phyloP scores from a whole-genome alignment of 768 basidiomycete species.

The Clavaria fumosa region DNA sequence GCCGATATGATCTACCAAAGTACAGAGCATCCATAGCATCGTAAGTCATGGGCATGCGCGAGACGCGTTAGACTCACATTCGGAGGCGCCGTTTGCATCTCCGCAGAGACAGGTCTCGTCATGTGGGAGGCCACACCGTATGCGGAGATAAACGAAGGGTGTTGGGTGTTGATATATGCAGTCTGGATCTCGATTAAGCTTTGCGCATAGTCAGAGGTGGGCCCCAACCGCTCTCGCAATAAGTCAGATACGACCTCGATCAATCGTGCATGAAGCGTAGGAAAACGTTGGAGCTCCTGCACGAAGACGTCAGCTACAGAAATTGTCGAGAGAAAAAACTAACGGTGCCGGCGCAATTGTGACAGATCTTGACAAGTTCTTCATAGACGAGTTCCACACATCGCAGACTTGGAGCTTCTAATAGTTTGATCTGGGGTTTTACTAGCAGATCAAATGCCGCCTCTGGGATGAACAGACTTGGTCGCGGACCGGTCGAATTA shows the following conservation, averaged over 20 bases:
- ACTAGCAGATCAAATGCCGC: slow-evolving; percentile 93
- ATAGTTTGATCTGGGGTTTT: slow-evolving; percentile 93
- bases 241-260: slow-evolving; percentile 97
- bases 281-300: slow-evolving; percentile 93
- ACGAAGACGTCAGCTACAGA: slow-evolving; percentile 4
- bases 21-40: slow-evolving; percentile 10
- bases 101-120: too few species aligned
- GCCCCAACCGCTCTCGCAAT: slow-evolving; percentile 85
- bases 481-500: slow-evolving; percentile 93
- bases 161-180: slow-evolving; percentile 99
- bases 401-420: slow-evolving; percentile 86
- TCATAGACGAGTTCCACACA: slow-evolving; percentile 99
- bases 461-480: slow-evolving; percentile 94
- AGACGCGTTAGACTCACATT: too few species aligned
- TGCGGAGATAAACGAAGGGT: slow-evolving; percentile 82
- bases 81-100: too few species aligned
- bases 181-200: slow-evolving; percentile 95
- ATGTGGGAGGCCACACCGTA: slow-evolving; percentile 49
- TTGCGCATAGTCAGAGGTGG: slow-evolving; percentile 92
- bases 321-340: slow-evolving; percentile 14
- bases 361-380: slow-evolving; percentile 97
- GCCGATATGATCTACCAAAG: slow-evolving; percentile 40
- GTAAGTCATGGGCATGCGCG: slow-evolving; percentile 8
- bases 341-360: slow-evolving; percentile 88
- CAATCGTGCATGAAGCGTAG: slow-evolving; percentile 79